phyloP scores from a whole-genome alignment of 108 stramenopile species.

The Skeletonema marinoi region DNA sequence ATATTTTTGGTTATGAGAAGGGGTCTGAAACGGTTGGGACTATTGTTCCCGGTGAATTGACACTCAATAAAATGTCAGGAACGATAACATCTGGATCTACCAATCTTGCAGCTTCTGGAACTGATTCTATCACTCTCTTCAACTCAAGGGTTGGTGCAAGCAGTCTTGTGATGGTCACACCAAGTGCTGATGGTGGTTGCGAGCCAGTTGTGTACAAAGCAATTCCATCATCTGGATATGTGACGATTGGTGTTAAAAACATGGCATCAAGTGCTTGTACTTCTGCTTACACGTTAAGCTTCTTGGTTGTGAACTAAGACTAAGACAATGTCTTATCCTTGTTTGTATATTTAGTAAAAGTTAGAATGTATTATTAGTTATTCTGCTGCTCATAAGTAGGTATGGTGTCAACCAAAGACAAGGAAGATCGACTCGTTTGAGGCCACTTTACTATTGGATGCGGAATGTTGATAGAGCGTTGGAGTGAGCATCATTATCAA shows the following conservation, averaged over 20 bases:
- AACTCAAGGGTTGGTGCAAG: slow-evolving; percentile 23
- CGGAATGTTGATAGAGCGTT: too few species aligned
- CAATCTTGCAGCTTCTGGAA: slow-evolving; percentile 13
- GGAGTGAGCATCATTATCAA: too few species aligned
- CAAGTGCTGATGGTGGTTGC: slow-evolving; percentile 17
- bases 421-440: too few species aligned
- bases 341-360: too few species aligned
- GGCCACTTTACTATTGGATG: too few species aligned
- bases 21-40: slow-evolving; percentile 32
- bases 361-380: too few species aligned
- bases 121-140: slow-evolving; percentile 18
- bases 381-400: too few species aligned
- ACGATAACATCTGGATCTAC: slow-evolving; percentile 24
- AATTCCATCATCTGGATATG: slow-evolving; percentile 7
- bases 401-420: too few species aligned
- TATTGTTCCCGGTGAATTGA: slow-evolving; percentile 24
- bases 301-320: slow-evolving; percentile 32
- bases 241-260: slow-evolving; percentile 25
- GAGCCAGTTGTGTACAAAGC: slow-evolving; percentile 11
- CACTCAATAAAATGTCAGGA: slow-evolving; percentile 27
- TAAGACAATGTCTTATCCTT: too few species aligned
- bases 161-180: slow-evolving; percentile 34
- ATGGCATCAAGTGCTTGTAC: slow-evolving; percentile 16
- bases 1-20: slow-evolving; percentile 38
- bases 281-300: slow-evolving; percentile 25